Evolutionary conservation across 768 basidiomycete genomes (phyloP), one percentile per base, ranked within the genome.

Genomic region (Strobilomyces confusus): DNA sequence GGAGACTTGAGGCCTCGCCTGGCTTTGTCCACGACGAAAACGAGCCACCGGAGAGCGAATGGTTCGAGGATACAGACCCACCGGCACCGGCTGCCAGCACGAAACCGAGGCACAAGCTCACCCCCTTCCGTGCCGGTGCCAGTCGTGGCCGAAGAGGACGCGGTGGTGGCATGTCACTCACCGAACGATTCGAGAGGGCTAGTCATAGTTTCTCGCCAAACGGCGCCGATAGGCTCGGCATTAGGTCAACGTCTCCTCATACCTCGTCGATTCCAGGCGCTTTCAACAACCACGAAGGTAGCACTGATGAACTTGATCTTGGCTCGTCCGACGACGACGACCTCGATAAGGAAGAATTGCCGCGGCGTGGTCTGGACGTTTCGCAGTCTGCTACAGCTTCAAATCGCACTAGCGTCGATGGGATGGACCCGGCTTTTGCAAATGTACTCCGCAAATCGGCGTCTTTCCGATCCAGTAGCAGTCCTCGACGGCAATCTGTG

Each of bases 341-440:
- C 17, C 48, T 42, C 20, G 54, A 60, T 1, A 55, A 57, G 23
- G 72, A 67, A 45, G 71, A 69, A 14, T 54, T 59, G 17, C 66
- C 60, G n/a, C 59, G 64, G 20, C 57, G 61, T 40, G 48, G 63
- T 34, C 56, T 65, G 12, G 59, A 67, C 3, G 68, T 69, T 14
- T 78, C 75, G 9, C 73, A 71, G 11, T 67, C 69, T 34, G 64
- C 72, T 36, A 61, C 69, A 13, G 69, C 65, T 9, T 85, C 84
- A 4, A 87, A 87, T 60, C 77, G 84, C 33, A 80, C 80, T 7
- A 89, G 85, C 60, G 79, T 90, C 5, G 89, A 92, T 51, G 90
- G 89, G 41, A 89, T 94, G 87, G 92, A 93, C 56, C 92, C 92
- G 11, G 78, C 73, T 1, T 94, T 90, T 63, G 89, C 90, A 49